Evolutionary conservation across 805 yeast species (phyloP), one percentile per base, ranked within the genome.

Genomic region (Blastobotrys mokoenaii): DNA sequence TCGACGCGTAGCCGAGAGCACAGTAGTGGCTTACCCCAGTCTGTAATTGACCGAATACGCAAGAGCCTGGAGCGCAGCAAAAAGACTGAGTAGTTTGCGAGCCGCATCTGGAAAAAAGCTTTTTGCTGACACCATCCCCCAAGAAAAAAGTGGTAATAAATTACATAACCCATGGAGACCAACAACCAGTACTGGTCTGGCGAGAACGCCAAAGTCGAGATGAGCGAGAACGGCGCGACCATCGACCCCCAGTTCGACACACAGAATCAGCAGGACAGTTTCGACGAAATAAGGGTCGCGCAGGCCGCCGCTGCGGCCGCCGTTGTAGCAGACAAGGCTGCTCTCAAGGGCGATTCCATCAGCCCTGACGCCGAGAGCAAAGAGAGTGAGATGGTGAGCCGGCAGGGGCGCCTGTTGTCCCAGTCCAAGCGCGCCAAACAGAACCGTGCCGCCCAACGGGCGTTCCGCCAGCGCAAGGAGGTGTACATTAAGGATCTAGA

Each of bases 381-480:
- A 16, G 16, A 12, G 22, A 20, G 9, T 18, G 44, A 41, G 2
- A 27, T 37, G 12, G 36, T 47, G 27, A 47, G 40, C 33, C 35
- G 40, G 30, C 51, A 46, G 20, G 51, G 71, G 36, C 63, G 76
- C 46, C 72, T 74, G 14, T 66, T 82, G 37, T 72, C 80, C 17
- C 74, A 72, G 46, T 77, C 93, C 35, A 86, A 85, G 63, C 77
- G 97, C 51, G 96, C 96, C 1, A 88, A 82, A 7, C 97, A 89
- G 65, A 89, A 89, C 68, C 72, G 97, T 58, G 80, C 78, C 49
- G 96, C 97, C 3, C 97, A 89, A 66, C 77, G 85, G 54, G 95
- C 96, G 7, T 89, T 88, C 66, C 75, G 97, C 59, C 80, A 79
- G 60, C 74, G 96, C 49, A 82, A 84, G 60, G 95, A 88, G 57